A percentile compares a stretch with the other conserved stretches of the same genome.
Conservation (phyloP, 1,284 basidiomycete species). For the Boletus semigastroideus region DNA sequence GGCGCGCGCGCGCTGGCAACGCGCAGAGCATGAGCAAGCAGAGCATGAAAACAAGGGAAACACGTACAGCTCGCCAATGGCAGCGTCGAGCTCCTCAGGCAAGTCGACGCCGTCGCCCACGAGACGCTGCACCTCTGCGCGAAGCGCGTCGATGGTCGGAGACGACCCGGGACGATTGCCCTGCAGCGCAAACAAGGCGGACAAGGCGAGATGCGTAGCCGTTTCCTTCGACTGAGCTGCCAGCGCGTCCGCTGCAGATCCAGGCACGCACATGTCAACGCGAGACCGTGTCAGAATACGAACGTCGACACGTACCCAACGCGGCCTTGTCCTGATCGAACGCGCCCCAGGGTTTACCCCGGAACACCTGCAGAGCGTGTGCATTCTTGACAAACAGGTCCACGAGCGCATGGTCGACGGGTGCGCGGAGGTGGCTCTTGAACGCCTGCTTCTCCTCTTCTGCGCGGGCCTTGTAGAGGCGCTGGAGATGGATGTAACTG, state of each 20-base stretch:
- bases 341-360: conserved; percentile 66
- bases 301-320: conserved; percentile 45
- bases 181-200: conserved; percentile 49
- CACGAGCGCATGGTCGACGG: conserved; percentile 55
- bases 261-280: neutral
- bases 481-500: conserved; percentile 80
- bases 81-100: conserved; percentile 61
- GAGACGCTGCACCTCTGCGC: conserved; percentile 32
- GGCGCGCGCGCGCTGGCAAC: conserved; percentile 70
- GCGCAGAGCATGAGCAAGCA: neutral
- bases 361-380: conserved; percentile 76
- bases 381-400: conserved; percentile 91
- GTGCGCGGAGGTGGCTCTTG: conserved; percentile 43
- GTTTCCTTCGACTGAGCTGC: conserved; percentile 48
- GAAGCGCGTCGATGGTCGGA: conserved; percentile 38
- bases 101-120: conserved; percentile 44
- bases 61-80: conserved; percentile 78
- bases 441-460: conserved; percentile 66
- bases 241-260: conserved; percentile 38
- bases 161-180: conserved; percentile 25
- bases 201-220: conserved; percentile 64
- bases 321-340: conserved; percentile 54
- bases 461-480: conserved; percentile 71
- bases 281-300: neutral
- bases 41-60: neutral